Base-by-base conservation (phyloP, 2,329 filamentous ascomycete genomes). In the Karstenula rhodostoma region DNA sequence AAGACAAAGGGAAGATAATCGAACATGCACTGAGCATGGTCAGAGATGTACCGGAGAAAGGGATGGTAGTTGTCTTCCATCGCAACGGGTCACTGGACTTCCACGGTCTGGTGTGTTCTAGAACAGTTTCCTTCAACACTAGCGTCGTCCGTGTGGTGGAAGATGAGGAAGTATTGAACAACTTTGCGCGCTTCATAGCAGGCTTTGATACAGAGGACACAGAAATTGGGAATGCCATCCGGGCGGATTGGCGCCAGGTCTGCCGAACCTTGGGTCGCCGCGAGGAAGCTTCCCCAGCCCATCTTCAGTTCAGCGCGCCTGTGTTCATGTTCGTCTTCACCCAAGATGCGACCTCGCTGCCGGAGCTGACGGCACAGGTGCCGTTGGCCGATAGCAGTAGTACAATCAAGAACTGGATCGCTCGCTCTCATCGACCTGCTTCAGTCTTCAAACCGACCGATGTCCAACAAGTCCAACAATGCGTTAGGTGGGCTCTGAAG, bases 61-160 rank as follows among this genome's bases (percentile, higher is more conserved):
- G 79, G 56, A 68, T 85, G 27, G 80, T 87, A 1, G 77, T 83
- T 2, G 79, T 88, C 51, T 87, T 89, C 66, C 86, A 89, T 77
- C 84, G 82, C n/a, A 76, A 82, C 35, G 75, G 69, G 0, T 61
- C 59, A 3, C 62, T 85, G n/a, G 37, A 79, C 15, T 61, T 88
- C 22, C 75, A 82, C 15, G 81, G 78, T 35, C 73, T 89, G 59
- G 79, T 82, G 7, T 84, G 80, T 67, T 76, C 85, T 68, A 76
- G 62, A 63, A 83, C 79, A 4, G 79, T 79, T 56, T 79, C 74
- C 52, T 85, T 83, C 60, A 83, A 84, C 35, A 76, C 71, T 4
- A 84, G 84, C 15, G 53, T 73, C 7, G 59, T 84, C 57, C 56
- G 68, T 3, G 77, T 89, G 27, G 61, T 67, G 56, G 62, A 88